Evolutionary conservation across 139 green algal genomes (phyloP), one percentile per base, ranked within the genome.

Genomic region (Closterium sp.): DNA sequence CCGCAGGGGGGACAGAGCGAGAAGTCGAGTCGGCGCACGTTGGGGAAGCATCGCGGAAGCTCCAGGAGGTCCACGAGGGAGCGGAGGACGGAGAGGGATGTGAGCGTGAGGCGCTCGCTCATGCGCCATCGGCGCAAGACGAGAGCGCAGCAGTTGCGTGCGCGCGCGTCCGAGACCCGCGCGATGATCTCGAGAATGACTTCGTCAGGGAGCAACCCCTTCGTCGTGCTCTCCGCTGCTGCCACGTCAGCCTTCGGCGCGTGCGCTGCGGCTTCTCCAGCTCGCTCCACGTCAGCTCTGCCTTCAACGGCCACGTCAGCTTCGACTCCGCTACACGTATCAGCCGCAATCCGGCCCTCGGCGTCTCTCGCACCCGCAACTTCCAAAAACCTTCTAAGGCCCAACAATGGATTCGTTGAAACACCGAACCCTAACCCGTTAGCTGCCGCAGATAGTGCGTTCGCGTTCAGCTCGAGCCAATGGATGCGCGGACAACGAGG

Each of bases 131-230:
- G 24, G 0, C 31, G n/a, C 22, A 11, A 91, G 24, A 90, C 90
- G 24, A 92, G 28, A 7, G 90, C 70, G 50, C 90, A 90, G 73
- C 84, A 92, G 42, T 92, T 92, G 28, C 90, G 70, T 0, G 84
- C 90, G 24, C 90, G 38, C 32, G 34, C 42, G 73, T 88, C 38
- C 2, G 11, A 62, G 9, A 92, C 45, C 27, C n/a, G 42, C 45
- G 70, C 50, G 50, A 92, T 92, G 28, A 92, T 92, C 24, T 88
- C 32, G 27, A 92, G 90, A 3, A 91, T 30, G 10, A 92, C n/a
- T 10, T 62, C n/a, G 24, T 28, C 29, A n/a, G 90, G 79, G 86
- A 92, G 90, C 5, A 79, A 22, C 62, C 62, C 62, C 62, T 79
- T 13, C 17, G 62, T 79, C 62, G 62, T 79, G 62, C 62, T 79